A percentile compares a stretch with the other conserved stretches of the same genome.
These are phyloP conservation scores for Avena insularis DNA, from an alignment of 176 grass and related monocot genomes.

Conservation along the genomic window DNA sequence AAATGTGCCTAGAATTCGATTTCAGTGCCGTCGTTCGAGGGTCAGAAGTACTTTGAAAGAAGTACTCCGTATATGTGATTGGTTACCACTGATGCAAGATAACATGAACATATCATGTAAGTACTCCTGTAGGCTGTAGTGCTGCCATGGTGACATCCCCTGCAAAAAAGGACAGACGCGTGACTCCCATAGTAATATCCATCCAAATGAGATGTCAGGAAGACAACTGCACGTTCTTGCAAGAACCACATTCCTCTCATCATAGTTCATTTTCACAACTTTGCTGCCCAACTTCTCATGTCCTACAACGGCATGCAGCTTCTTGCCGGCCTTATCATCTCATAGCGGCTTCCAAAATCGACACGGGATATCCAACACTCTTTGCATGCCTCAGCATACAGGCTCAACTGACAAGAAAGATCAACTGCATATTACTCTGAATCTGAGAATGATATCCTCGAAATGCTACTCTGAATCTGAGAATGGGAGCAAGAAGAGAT, in stretches of 20 bases:
- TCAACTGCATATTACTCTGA: too few species aligned
- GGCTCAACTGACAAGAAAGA: background rate
- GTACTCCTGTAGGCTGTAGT: background rate
- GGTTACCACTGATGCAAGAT: background rate
- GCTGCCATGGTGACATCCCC: background rate
- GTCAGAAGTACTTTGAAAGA: background rate
- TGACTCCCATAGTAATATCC: background rate
- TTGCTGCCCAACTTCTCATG: background rate
- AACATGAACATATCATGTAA: background rate
- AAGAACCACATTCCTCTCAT: background rate
- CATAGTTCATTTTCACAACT: background rate
- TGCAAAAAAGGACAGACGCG: too few species aligned
- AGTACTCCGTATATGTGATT: background rate
- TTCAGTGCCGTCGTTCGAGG: too few species aligned
- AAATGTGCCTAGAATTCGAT: too few species aligned
- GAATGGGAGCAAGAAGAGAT: background rate
- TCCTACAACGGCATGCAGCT: background rate
- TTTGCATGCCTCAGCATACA: background rate
- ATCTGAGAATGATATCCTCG: background rate
- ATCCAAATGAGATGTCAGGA: background rate
- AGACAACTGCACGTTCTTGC: background rate
- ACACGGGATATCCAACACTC: background rate
- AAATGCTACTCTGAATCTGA: background rate
- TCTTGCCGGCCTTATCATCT: background rate
- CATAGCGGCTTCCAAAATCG: background rate